Evolutionary conservation across 2,329 filamentous ascomycete genomes (phyloP).

Genomic region (Aureobasidium namibiae): DNA sequence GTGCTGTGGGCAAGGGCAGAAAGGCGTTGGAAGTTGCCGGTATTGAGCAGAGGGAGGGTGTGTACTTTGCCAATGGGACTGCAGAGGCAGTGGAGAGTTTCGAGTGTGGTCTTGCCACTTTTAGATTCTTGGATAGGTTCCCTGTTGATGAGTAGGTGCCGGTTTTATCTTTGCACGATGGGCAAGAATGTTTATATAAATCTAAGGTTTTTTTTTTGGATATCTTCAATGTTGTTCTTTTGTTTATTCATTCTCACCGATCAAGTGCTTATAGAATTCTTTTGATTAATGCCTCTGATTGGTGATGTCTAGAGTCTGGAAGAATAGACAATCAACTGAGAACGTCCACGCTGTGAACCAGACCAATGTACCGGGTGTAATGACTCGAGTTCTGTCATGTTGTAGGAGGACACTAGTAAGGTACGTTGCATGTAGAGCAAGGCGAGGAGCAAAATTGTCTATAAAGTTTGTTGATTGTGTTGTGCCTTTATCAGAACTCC

Average conservation of each 20-base stretch:
- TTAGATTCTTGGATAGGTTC: conserved; percentile 60
- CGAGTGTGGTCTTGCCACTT: conserved; percentile 46
- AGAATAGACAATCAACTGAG: too few species aligned
- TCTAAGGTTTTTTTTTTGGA: background rate
- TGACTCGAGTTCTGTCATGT: too few species aligned
- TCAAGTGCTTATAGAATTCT: too few species aligned
- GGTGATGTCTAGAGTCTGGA: too few species aligned
- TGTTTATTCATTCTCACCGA: background rate
- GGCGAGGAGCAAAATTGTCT: background rate
- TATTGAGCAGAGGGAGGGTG: background rate
- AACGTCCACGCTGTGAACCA: too few species aligned
- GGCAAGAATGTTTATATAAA: background rate
- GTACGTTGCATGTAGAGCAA: too few species aligned
- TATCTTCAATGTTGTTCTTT: background rate
- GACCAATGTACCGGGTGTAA: too few species aligned
- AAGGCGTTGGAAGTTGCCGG: background rate
- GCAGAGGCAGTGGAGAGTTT: background rate
- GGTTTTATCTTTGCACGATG: too few species aligned
- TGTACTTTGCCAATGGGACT: conserved; percentile 17
- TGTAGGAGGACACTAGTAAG: too few species aligned
- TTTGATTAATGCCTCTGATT: too few species aligned
- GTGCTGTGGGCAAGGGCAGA: conserved; percentile 47
- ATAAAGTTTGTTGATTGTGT: background rate
- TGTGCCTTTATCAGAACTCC: too few species aligned
- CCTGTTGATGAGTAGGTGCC: conserved; percentile 40